These are phyloP conservation scores for Colletotrichum endophyticum DNA, from an alignment of 2,329 filamentous ascomycete species.

Conservation along the genomic window DNA sequence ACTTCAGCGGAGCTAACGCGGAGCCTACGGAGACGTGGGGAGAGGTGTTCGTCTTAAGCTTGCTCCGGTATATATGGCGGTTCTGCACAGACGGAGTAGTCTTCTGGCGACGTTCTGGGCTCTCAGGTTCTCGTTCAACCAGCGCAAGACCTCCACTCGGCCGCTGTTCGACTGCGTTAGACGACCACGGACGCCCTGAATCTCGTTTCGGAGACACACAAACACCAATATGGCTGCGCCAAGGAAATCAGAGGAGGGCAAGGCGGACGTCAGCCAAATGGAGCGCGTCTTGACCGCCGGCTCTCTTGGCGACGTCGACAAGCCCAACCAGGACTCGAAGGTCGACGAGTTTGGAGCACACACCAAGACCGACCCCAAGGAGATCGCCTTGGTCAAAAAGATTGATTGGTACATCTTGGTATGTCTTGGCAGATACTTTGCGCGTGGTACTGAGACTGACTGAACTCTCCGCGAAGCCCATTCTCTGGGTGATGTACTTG, in stretches of 20 bases:
- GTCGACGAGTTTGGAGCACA: conserved; percentile 42
- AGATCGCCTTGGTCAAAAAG: conserved; percentile 39
- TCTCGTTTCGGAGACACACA: not conserved
- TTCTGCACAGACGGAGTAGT: not conserved
- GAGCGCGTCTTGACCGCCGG: conserved; percentile 9
- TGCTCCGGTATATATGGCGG: not conserved
- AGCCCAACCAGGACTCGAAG: conserved; percentile 14
- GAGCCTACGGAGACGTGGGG: not conserved
- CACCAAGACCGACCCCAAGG: conserved; percentile 42
- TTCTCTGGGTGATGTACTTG: conserved; percentile 26
- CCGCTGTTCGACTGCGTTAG: not conserved
- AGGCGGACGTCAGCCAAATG: conserved; percentile 11
- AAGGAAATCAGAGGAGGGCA: not conserved
- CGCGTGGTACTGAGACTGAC: not conserved
- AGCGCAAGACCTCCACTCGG: not conserved
- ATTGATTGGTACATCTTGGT: conserved; percentile 39
- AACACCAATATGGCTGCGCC: not conserved
- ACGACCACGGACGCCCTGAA: not conserved
- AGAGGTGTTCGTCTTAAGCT: not conserved
- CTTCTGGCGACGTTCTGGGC: not conserved
- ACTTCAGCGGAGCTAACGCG: conserved; percentile 2
- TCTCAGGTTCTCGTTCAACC: not conserved
- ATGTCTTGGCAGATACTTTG: not conserved
- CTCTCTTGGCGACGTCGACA: conserved; percentile 17
- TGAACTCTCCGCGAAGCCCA: not conserved